Evolutionary conservation across 345 rosid genomes (phyloP), one percentile per base, ranked within the genome.

Genomic region (Combretum micranthum): DNA sequence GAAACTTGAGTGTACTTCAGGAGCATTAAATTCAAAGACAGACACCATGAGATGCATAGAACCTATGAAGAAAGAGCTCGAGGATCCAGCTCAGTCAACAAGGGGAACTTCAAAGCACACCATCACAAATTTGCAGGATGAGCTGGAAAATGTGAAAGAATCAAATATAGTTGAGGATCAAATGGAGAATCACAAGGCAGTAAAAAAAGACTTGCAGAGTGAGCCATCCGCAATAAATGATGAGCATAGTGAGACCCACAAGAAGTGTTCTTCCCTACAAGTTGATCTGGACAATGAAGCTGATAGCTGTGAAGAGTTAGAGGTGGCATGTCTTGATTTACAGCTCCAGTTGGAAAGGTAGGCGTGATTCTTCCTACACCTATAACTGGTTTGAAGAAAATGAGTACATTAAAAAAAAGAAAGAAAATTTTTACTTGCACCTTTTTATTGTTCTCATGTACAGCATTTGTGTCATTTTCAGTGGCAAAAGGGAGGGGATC

Each of bases 271-370:
- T 19, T 62, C 77, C 16, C 52, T 74, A 58, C 78, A 79, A 63
- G 75, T 58, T 62, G 76, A 80, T 60, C 61, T 76, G 61, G 83
- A 75, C 59, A 70, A 73, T 55, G 70, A 64, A 58, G 66, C 11
- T 44, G 67, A 59, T 63, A 60, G 78, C 74, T 79, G 64, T 62
- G 79, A 75, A 56, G 85, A 77, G 53, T 57, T 75, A 55, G 85
- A 73, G 69, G n/a, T n/a, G n/a, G 66, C 77, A 19, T 60, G 76
- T 69, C 76, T 75, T 56, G 79, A 83, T 19, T 62, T 66, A 19
- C 83, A 70, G 62, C 72, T 69, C 48, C 78, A 77, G 60, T 73
- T 59, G 50, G 79, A 85, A 62, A 80, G 93, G 93, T 83, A 77
- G 39, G 9, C 26, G 11, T 20, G 17, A 22, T 43, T 14, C 47